Base-by-base conservation (phyloP, 2,329 filamentous ascomycete species). In the Fusarium veterinarium region DNA sequence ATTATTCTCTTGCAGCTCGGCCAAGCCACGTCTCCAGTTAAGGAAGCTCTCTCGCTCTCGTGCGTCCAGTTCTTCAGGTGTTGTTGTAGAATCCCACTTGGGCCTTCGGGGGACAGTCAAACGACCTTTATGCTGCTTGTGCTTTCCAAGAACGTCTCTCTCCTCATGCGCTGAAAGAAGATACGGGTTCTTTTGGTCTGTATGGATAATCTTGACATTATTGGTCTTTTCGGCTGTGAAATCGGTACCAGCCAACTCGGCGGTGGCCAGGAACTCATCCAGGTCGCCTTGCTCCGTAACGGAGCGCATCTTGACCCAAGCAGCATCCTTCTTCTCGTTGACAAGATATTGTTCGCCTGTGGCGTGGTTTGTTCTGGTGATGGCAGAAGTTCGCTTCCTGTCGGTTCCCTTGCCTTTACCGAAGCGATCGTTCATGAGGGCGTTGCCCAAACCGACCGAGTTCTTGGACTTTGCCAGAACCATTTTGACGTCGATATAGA, bases 221-320 rank as follows among this genome's bases (percentile, higher is more conserved):
- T 95, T 98, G 90, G 97, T 93, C 88, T 98, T 98, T 86, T 98
- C 95, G 33, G 96, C 97, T 2, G 95, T 98, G 83, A 99, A 99
- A 81, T 99, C 96, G 75, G 96, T 99, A 74, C 95, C 95, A n/a
- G 96, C 96, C 76, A 99, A 86, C 84, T 98, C 95, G 72, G 96
- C 97, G 4, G 96, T 99, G 64, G 93, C 93, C 73, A 99, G 86
- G 82, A 99, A 99, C 83, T 99, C 96, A 82, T 99, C 96, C 70
- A 99, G 90, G 48, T 95, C 95, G 75, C 92, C 95, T 84, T 99
- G 96, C 86, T 99, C 94, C 9, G 96, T 99, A 76, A 99, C 93
- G 81, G 94, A 97, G 85, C 95, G 94, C 96, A 99, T 98, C 87
- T 98, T 99, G 80, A 98, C 94, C 95, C 95, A 99, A 76, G 94